Evolutionary conservation across 768 basidiomycete genomes (phyloP).

Genomic region (Suillus lakei): DNA sequence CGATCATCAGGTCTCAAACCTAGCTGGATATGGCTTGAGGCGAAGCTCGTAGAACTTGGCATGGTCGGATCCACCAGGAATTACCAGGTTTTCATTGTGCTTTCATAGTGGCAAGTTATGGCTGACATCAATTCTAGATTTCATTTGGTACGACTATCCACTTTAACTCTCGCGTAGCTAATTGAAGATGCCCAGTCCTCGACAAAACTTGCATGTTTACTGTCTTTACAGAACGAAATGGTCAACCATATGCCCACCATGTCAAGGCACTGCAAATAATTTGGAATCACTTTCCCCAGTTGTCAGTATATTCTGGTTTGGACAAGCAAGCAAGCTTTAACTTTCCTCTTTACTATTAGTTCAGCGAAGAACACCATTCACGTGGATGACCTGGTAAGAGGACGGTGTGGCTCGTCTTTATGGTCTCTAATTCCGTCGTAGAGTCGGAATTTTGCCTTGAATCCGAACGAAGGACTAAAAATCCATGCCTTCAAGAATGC

Average conservation of each 20-base stretch:
- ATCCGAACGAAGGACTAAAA: conserved; percentile 83
- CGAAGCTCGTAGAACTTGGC: conserved; percentile 83
- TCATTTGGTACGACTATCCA: conserved; percentile 56
- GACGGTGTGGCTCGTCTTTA: not conserved
- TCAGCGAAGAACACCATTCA: conserved; percentile 80
- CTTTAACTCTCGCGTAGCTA: not conserved
- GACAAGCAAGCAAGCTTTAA: not conserved
- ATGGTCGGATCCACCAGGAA: conserved; percentile 75
- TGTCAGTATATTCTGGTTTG: conserved; percentile 44
- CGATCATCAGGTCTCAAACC: conserved; percentile 75
- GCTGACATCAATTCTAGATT: conserved; percentile 42
- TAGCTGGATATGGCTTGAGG: conserved; percentile 89
- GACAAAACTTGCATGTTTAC: conserved; percentile 92
- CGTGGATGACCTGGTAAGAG: conserved; percentile 78
- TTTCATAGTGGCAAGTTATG: not conserved
- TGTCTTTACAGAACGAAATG: conserved; percentile 76
- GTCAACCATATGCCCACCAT: conserved; percentile 77
- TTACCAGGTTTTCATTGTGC: conserved; percentile 60
- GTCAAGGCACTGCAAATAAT: conserved; percentile 86
- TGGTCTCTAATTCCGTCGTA: conserved; percentile 28
- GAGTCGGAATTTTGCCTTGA: conserved; percentile 88
- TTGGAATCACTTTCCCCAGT: conserved; percentile 87
- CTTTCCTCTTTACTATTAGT: conserved; percentile 42
- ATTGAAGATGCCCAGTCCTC: conserved; percentile 54
- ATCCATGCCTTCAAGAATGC: conserved; percentile 83